Base-by-base conservation (phyloP, 805 yeast genomes). In the Candida chauliodis region DNA sequence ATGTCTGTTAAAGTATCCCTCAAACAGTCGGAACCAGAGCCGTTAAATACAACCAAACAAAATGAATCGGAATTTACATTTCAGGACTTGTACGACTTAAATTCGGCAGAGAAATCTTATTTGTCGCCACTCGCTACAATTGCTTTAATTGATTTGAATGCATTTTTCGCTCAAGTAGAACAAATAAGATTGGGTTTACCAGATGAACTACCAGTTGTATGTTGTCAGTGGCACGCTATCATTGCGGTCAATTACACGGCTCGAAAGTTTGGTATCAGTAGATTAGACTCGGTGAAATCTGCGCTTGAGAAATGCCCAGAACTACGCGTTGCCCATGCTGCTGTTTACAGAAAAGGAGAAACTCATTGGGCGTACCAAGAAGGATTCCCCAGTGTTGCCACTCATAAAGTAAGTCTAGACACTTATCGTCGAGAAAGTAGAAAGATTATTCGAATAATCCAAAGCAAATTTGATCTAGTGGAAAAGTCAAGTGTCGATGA, bases 401-500 rank as follows among this genome's bases (percentile, higher is more conserved):
- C 71, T 24, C 85, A 87, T 54, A 93, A 93, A 59, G 96, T 93
- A 3, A 79, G 90, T 2, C 63, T 93, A 38, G 98, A 93, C 53
- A 95, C 96, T 0, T 93, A 91, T 53, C 69, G 99, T 43, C 62
- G 95, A 42, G 96, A 88, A 52, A 81, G 93, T 42, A 66, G 95
- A 13, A 85, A 84, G 58, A 81, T 93, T 42, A 69, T 88, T 53
- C 67, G 76, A 24, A 63, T 91, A 0, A 73, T 93, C 50, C 73
- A 74, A 40, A 55, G 63, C 6, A 67, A 71, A 42, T 85, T 91
- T 53, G 82, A 78, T 41, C 49, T 72, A 11, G 87, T 88, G 0
- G 96, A 93, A 57, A 90, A 90, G 61, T 98, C 96, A 0, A 88
- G 97, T 61, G 93, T 90, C 14, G 99, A 93, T 61, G 99, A 93